Base-by-base conservation (phyloP, 2,329 filamentous ascomycete genomes). In the Aspergillus sp. region DNA sequence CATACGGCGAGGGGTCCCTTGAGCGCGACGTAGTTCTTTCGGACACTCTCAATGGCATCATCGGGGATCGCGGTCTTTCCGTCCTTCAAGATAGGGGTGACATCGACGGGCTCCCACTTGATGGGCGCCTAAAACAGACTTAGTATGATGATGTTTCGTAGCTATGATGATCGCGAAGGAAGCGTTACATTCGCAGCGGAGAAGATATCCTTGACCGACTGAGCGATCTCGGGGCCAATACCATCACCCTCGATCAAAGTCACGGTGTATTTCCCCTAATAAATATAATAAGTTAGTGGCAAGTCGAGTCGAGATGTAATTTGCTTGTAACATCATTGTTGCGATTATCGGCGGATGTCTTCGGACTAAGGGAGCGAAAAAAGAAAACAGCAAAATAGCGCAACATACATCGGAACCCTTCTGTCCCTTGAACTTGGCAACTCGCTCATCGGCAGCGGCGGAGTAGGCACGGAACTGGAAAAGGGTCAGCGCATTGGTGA, bases 181-280 rank as follows among this genome's bases (percentile, higher is more conserved):
- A 41, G 57, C 46, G 31, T 66, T 83, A 96, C 94, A 80, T 96
- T 91, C 74, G 95, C 95, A 73, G 95, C 95, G 74, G 89, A 86
- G 84, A 97, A 99, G 82, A 99, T 99, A 80, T 97, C 92, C 88
- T 98, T 99, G 76, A 99, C 93, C 54, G 95, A 96, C 82, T 97
- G 89, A 69, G 95, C 89, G 77, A 99, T 99, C 84, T 99, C 94
- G 68, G 95, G 95, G 65, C 95, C 95, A 79, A 99, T 99, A 79
- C 95, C 95, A 77, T 99, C 96, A 82, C 96, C 95, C 86, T 99
- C 96, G 70, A 99, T 99, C 82, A 99, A 85, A 73, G 92, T 94
- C 75, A 99, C 95, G 61, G 91, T 91, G 87, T 90, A 99, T 81
- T 95, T 95, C 76, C 95, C 95, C 92, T 96, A 73, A 63, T 28